Conservation (phyloP, 768 basidiomycete species). For the Leccinum disarticulatum region DNA sequence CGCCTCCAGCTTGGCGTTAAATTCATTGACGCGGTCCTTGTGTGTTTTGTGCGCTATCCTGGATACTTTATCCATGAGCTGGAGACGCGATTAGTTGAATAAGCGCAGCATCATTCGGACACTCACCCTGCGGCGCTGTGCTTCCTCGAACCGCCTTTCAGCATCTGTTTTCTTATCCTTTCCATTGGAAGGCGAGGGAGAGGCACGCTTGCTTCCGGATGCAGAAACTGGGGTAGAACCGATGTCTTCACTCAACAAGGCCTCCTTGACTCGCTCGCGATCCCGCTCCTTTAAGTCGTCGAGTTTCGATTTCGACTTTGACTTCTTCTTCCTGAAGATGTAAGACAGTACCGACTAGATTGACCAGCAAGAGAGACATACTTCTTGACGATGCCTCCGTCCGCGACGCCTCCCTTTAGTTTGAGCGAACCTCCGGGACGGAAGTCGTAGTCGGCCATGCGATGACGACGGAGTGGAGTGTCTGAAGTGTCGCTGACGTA, state of each 20-base stretch:
- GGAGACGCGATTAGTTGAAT: conserved; percentile 10
- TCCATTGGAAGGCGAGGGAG: conserved; percentile 54
- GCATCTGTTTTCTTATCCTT: conserved; percentile 76
- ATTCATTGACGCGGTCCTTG: conserved; percentile 91
- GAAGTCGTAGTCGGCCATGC: conserved; percentile 83
- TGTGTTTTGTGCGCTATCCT: conserved; percentile 83
- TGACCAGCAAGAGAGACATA: conserved; percentile 34
- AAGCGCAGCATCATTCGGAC: neutral
- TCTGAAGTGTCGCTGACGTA: conserved; percentile 31
- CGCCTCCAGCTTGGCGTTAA: conserved; percentile 82
- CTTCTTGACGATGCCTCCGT: conserved; percentile 85
- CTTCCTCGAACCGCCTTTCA: conserved; percentile 84
- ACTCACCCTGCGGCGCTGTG: conserved; percentile 77
- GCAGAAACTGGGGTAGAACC: conserved; percentile 42
- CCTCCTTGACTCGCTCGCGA: conserved; percentile 46
- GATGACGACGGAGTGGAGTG: conserved; percentile 18
- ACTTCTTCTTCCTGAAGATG: conserved; percentile 73
- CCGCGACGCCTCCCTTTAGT: conserved; percentile 78
- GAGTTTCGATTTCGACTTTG: conserved; percentile 64
- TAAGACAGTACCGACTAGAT: conserved; percentile 3
- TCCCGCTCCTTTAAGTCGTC: conserved; percentile 46
- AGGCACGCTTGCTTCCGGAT: conserved; percentile 57
- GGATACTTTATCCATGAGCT: conserved; percentile 75
- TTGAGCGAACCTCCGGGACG: conserved; percentile 87
- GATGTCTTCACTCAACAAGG: conserved; percentile 48